Conservation (phyloP, 2,329 filamentous ascomycete species). For the Ciborinia camelliae region DNA sequence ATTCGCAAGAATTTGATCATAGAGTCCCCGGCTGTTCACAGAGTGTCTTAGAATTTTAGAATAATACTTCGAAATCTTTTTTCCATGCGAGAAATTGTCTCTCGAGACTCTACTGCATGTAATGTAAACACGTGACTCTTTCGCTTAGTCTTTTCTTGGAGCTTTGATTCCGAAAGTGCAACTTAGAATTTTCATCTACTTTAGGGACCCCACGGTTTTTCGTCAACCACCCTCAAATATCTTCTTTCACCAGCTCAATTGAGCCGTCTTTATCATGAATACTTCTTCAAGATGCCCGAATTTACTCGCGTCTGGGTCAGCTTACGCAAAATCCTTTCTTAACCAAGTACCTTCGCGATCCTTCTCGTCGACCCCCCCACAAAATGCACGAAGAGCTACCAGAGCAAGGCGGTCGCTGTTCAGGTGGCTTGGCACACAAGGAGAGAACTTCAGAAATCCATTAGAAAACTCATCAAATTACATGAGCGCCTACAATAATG, state of each 20-base stretch:
- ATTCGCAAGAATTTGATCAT: slow-evolving; percentile 50
- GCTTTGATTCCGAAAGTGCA: slow-evolving; percentile 6
- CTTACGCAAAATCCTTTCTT: slow-evolving; percentile 30
- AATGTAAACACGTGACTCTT: slow-evolving; percentile 10
- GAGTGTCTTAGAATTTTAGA: background rate
- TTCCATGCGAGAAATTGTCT: too few relatives aligned
- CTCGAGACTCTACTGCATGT: too few relatives aligned
- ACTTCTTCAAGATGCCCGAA: slow-evolving; percentile 31
- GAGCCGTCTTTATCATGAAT: slow-evolving; percentile 28
- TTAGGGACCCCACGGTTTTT: slow-evolving; percentile 16
- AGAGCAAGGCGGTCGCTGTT: slow-evolving; percentile 34
- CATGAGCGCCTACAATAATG: slow-evolving; percentile 33
- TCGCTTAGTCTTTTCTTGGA: slow-evolving; percentile 15
- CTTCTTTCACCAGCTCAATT: slow-evolving; percentile 5
- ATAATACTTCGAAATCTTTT: too few relatives aligned
- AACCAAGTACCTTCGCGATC: slow-evolving; percentile 29
- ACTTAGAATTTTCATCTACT: slow-evolving; percentile 15
- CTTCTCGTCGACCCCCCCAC: slow-evolving; percentile 35
- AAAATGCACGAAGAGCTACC: slow-evolving; percentile 29
- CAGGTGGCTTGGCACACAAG: slow-evolving; percentile 34
- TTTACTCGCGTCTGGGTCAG: slow-evolving; percentile 23
- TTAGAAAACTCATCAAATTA: slow-evolving; percentile 36
- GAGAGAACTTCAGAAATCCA: slow-evolving; percentile 33
- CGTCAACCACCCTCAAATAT: slow-evolving; percentile 8
- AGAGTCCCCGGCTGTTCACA: slow-evolving; percentile 26